These are phyloP conservation scores for Arthonia radiata DNA, from an alignment of 495 filamentous ascomycete genomes.

Conservation along the genomic window DNA sequence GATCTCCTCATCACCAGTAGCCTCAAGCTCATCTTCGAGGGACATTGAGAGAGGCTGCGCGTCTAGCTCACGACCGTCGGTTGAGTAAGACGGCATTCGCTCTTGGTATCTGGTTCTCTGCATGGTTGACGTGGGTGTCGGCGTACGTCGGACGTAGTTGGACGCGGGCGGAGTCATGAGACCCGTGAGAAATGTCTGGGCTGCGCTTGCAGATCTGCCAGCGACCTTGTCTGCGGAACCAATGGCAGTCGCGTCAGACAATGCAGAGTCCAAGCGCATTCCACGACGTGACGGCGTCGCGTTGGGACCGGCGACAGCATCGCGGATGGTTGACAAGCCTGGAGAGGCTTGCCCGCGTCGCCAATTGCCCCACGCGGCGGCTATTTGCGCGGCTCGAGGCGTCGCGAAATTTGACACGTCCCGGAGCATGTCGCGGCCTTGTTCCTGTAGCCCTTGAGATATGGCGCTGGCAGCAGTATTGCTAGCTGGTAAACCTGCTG, in stretches of 20 bases:
- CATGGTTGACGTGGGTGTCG: too few relatives aligned
- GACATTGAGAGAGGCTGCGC: too few relatives aligned
- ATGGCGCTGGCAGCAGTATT: constrained; percentile 27
- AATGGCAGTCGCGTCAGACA: constrained; percentile 3
- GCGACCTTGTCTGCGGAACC: constrained; percentile 5
- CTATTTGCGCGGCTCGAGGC: constrained; percentile 56
- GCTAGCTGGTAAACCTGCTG: constrained; percentile 24
- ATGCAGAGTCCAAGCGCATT: constrained; percentile 34
- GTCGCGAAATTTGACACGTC: constrained; percentile 41
- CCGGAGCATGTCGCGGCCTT: too few relatives aligned
- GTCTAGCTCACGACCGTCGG: too few relatives aligned
- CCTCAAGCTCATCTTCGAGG: too few relatives aligned
- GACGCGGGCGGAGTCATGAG: constrained; percentile 64
- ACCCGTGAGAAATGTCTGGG: constrained; percentile 36
- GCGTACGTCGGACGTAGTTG: constrained; percentile 31
- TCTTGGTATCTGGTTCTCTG: too few relatives aligned
- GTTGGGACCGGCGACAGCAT: constrained; percentile 18
- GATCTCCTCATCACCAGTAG: too few relatives aligned
- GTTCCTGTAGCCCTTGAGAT: too few relatives aligned
- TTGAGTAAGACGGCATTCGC: too few relatives aligned
- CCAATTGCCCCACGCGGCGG: constrained; percentile 70
- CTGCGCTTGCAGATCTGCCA: constrained; percentile 7
- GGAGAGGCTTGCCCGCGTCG: constrained; percentile 32
- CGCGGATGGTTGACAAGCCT: constrained; percentile 12
- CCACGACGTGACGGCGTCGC: constrained; percentile 10